A percentile compares a stretch with the other conserved stretches of the same genome.
Evolutionary conservation across 106 monocot genomes (phyloP).

Genomic region (Dendrobium nobile): DNA sequence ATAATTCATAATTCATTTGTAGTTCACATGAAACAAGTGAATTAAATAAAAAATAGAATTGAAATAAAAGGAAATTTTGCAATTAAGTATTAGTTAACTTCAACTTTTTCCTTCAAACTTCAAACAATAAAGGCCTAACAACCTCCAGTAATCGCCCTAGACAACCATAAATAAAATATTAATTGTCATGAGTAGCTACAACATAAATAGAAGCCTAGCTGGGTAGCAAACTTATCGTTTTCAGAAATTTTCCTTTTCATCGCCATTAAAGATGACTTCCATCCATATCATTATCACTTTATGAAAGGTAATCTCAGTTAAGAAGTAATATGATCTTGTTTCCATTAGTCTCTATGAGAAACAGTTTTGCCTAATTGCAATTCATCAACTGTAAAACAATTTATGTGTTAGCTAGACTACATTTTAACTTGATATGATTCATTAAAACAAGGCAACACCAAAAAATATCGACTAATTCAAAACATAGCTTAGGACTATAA

Average conservation of each 20-base stretch:
- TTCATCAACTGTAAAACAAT: not conserved
- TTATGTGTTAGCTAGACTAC: too few relatives aligned
- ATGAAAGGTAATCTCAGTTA: not conserved
- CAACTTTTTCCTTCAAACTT: not conserved
- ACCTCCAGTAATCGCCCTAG: not conserved
- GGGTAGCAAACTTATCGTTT: not conserved
- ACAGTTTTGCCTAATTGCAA: not conserved
- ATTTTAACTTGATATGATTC: not conserved
- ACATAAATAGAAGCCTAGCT: not conserved
- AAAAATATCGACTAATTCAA: not conserved
- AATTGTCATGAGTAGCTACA: not conserved
- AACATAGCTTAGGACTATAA: not conserved
- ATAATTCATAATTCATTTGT: not conserved
- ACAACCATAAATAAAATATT: not conserved
- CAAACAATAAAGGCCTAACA: not conserved
- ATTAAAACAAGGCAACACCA: not conserved
- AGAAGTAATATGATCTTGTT: not conserved
- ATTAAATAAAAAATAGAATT: not conserved
- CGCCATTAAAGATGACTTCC: not conserved
- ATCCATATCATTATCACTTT: not conserved
- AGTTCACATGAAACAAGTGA: not conserved
- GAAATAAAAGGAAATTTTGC: not conserved
- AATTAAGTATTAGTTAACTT: not conserved
- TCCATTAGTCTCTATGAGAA: not conserved
- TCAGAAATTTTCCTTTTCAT: not conserved